A percentile compares a stretch with the other conserved stretches of the same genome.
phyloP scores from a whole-genome alignment of 306 rosid species.

The Ammopiptanthus mongolicus region DNA sequence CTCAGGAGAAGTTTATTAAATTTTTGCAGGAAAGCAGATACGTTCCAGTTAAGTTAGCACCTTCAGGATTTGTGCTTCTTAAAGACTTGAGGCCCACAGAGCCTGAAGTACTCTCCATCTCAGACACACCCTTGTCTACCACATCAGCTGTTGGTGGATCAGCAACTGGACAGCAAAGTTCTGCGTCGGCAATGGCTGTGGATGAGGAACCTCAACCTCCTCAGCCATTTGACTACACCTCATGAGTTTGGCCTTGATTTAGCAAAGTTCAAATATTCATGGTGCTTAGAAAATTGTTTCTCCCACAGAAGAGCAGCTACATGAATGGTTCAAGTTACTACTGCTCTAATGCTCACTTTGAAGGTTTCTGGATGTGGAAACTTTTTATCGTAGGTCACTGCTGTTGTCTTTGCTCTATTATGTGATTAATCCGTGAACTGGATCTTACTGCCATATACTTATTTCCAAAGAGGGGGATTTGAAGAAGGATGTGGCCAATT shows the following conservation, averaged over 20 bases:
- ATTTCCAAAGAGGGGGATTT: constrained; percentile 15
- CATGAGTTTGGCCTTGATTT: constrained; percentile 36
- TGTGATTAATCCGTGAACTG: constrained; percentile 22
- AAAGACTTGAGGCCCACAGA: constrained; percentile 74
- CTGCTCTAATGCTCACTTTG: constrained; percentile 3
- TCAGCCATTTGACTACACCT: constrained; percentile 82
- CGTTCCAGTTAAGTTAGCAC: constrained; percentile 77
- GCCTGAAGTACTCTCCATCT: constrained; percentile 84
- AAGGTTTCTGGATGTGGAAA: constrained; percentile 19
- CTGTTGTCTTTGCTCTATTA: constrained; percentile 15
- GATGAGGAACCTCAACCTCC: constrained; percentile 99
- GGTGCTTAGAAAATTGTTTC: background rate
- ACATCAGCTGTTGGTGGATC: constrained; percentile 73
- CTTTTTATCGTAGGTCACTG: constrained; percentile 17
- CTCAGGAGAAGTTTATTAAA: constrained; percentile 81
- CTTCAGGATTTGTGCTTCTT: constrained; percentile 90
- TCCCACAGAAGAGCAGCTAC: constrained; percentile 1
- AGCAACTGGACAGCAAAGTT: constrained; percentile 63
- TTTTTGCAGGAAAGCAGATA: constrained; percentile 89
- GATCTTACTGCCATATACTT: background rate
- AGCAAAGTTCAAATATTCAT: background rate
- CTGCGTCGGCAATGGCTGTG: constrained; percentile 86
- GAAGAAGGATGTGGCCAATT: constrained; percentile 14
- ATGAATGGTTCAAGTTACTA: background rate
- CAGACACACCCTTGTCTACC: constrained; percentile 74